These are phyloP conservation scores for Selaginella tamariscina DNA, from an alignment of 75 land plant genomes.

Conservation along the genomic window DNA sequence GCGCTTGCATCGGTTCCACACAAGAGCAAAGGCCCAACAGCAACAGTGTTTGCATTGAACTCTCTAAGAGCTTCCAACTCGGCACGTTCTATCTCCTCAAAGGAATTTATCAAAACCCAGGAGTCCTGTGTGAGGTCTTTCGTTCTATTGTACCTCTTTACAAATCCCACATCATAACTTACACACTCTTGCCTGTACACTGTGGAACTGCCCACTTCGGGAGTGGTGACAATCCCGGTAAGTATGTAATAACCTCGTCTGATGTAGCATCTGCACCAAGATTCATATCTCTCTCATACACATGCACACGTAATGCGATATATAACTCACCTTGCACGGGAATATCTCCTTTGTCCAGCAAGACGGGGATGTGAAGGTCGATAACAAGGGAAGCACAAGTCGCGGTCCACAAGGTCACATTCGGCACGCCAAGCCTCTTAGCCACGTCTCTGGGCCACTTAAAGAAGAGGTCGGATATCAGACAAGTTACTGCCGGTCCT, in stretches of 20 bases:
- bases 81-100: constrained; percentile 1
- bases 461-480: background rate
- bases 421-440: background rate
- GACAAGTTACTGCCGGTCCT: background rate
- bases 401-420: constrained; percentile 3
- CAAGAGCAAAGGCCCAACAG: background rate
- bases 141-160: background rate
- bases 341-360: background rate
- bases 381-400: background rate
- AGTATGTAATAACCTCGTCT: background rate
- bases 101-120: background rate
- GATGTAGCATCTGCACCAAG: background rate
- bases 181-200: background rate
- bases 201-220: background rate
- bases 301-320: no score
- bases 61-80: background rate
- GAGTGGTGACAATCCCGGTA: background rate
- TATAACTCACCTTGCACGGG: background rate
- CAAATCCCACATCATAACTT: background rate
- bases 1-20: background rate
- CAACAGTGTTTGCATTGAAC: background rate
- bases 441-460: constrained; percentile 1
- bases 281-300: no score
- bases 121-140: background rate
- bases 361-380: background rate